Conservation (phyloP, 495 filamentous ascomycete species). For the Clavariopsis aquatica region DNA sequence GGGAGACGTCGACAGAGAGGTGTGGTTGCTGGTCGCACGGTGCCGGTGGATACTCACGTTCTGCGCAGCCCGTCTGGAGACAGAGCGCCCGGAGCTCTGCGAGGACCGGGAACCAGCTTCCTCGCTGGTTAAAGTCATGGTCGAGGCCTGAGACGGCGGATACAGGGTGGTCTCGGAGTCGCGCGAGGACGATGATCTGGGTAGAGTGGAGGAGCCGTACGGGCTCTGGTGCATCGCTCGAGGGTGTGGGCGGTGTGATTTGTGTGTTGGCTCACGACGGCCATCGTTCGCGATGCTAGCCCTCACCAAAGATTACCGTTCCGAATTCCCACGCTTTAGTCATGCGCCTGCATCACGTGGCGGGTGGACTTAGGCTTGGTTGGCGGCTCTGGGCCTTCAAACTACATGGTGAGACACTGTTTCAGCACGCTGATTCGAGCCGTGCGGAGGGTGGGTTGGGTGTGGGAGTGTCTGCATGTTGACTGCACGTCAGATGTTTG, state of each 20-base stretch:
- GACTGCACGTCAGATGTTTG: no score
- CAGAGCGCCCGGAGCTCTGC: conserved; percentile 36
- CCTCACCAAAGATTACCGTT: neutral
- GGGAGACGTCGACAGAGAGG: neutral
- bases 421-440: conserved; percentile 1
- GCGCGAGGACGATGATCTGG: conserved; percentile 25
- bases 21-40: neutral
- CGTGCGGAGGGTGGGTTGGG: neutral
- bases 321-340: neutral
- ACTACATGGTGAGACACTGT: neutral
- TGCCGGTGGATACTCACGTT: conserved; percentile 29
- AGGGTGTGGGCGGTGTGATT: neutral
- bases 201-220: conserved; percentile 14
- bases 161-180: conserved; percentile 34
- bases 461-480: no score
- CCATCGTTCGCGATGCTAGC: neutral
- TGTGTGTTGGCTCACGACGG: neutral
- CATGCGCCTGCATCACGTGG: neutral
- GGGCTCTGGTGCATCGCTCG: conserved; percentile 31
- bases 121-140: conserved; percentile 37
- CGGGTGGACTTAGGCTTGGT: neutral
- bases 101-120: conserved; percentile 35
- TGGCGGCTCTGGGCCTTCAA: neutral
- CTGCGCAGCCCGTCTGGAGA: conserved; percentile 31
- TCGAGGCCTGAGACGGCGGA: conserved; percentile 29